These are phyloP conservation scores for Sisymbrium altissimum DNA, from an alignment of 345 rosid species.

Conservation along the genomic window DNA sequence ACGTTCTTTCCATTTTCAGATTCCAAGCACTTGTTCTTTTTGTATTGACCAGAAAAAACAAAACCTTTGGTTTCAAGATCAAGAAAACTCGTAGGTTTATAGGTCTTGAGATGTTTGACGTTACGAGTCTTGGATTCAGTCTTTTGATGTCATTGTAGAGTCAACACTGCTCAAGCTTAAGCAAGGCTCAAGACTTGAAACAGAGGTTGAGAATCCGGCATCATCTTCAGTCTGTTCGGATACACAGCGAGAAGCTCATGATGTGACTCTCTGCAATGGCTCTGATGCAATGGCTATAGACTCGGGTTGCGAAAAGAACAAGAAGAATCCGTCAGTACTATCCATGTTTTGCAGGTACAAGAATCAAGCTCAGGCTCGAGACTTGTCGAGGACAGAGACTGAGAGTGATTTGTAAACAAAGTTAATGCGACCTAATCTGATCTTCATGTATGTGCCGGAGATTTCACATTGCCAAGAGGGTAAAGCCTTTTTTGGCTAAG, in stretches of 20 bases:
- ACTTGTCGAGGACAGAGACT: not conserved
- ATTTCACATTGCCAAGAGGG: not conserved
- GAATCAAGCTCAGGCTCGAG: slow-evolving; percentile 20
- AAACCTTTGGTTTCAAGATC: too few relatives aligned
- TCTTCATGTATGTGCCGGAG: not conserved
- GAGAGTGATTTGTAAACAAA: not conserved
- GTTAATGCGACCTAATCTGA: not conserved
- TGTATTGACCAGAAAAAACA: not conserved
- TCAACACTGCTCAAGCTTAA: slow-evolving; percentile 74
- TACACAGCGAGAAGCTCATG: not conserved
- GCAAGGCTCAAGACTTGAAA: slow-evolving; percentile 53
- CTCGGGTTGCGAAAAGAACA: slow-evolving; percentile 18
- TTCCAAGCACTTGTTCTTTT: not conserved
- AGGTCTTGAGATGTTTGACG: not conserved
- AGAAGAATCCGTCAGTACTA: slow-evolving; percentile 36
- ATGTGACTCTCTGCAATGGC: not conserved
- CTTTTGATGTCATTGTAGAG: slow-evolving; percentile 43
- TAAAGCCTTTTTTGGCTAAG: too few relatives aligned
- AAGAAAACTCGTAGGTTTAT: not conserved
- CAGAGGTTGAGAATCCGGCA: slow-evolving; percentile 23
- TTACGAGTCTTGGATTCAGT: not conserved
- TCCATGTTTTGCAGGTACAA: slow-evolving; percentile 56
- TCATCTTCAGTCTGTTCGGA: slow-evolving; percentile 1
- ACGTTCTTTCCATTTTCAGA: not conserved
- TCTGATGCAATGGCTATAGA: slow-evolving; percentile 23